A percentile compares a stretch with the other conserved stretches of the same genome.
Conservation (phyloP, 2,329 filamentous ascomycete genomes). For the Fusarium pilosicola region DNA sequence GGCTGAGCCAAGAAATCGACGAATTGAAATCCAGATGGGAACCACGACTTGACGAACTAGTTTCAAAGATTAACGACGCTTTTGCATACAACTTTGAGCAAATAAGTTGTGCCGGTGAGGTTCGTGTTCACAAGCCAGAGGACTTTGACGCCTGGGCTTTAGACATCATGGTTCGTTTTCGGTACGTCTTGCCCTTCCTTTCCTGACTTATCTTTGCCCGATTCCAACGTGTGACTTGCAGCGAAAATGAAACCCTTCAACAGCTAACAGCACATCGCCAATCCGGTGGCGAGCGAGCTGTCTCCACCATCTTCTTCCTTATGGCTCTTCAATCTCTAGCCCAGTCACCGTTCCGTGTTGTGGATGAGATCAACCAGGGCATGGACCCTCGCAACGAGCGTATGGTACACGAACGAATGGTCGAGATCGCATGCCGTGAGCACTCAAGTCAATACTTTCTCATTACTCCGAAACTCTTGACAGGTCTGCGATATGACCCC, state of each 20-base stretch:
- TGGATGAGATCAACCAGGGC: constrained; percentile 99
- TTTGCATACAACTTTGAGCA: constrained; percentile 94
- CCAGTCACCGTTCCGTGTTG: constrained; percentile 94
- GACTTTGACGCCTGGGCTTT: constrained; percentile 96
- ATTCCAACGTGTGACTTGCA: constrained; percentile 46
- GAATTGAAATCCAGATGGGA: constrained; percentile 81
- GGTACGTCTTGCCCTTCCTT: constrained; percentile 61
- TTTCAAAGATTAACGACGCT: constrained; percentile 85
- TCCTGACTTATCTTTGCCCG: neutral
- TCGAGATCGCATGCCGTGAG: constrained; percentile 92
- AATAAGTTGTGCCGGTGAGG: constrained; percentile 93
- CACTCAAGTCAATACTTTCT: constrained; percentile 91
- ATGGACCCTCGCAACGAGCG: constrained; percentile 99
- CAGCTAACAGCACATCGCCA: constrained; percentile 91
- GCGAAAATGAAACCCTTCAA: constrained; percentile 83
- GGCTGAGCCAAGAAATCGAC: constrained; percentile 67
- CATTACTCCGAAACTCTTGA: constrained; percentile 94
- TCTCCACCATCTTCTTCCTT: constrained; percentile 98
- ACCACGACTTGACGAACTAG: constrained; percentile 79
- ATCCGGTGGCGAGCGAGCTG: constrained; percentile 93
- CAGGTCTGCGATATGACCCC: constrained; percentile 83
- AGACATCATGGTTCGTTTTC: constrained; percentile 94
- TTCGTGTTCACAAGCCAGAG: constrained; percentile 86
- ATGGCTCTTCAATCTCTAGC: constrained; percentile 97
- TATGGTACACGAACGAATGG: constrained; percentile 97